Evolutionary conservation across 2,329 filamentous ascomycete genomes (phyloP), one percentile per base, ranked within the genome.

Genomic region (Xylaria polymorpha): DNA sequence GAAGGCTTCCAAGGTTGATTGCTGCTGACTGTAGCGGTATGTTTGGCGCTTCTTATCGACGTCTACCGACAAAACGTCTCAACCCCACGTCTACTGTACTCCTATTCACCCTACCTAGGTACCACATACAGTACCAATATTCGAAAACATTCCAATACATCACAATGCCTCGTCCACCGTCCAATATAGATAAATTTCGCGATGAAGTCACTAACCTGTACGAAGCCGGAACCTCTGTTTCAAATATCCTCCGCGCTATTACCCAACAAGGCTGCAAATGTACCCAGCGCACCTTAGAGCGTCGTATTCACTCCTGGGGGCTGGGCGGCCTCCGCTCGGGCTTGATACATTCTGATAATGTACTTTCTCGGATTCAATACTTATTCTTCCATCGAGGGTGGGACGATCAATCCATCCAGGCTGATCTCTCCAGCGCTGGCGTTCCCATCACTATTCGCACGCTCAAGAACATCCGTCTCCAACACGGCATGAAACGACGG

Each of bases 21-120:
- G 25, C 25, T 29, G 25, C 25, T 29, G 25, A 29, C 25, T 2
- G 25, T 29, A 29, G 3, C 25, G 25, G 25, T 29, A 2, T 29
- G 25, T 29, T 29, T 29, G 25, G n/a, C n/a, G n/a, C n/a, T n/a
- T n/a, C n/a, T n/a, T n/a, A n/a, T 29, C 25, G 25, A 29, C 25
- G 25, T 29, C 25, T 29, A 29, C 25, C 25, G 25, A 29, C 25
- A 29, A 29, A 29, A 29, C 25, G 25, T 29, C 4, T 29, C 25
- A 29, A 29, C 25, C 25, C 25, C 25, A 29, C 25, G 25, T 29
- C 25, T 29, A 29, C 25, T 29, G 0, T 77, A 43, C 12, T 20
- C 22, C 10, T 22, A 14, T 48, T 48, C 44, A 10, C 1, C 44
- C 48, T 51, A 9, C 48, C 3, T 37, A n/a, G n/a, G n/a, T n/a